Percentiles rank a stretch among this genome's conserved stretches.
Evolutionary conservation across 1,284 basidiomycete species (phyloP).

Genomic region (Ganoderma meredithae): DNA sequence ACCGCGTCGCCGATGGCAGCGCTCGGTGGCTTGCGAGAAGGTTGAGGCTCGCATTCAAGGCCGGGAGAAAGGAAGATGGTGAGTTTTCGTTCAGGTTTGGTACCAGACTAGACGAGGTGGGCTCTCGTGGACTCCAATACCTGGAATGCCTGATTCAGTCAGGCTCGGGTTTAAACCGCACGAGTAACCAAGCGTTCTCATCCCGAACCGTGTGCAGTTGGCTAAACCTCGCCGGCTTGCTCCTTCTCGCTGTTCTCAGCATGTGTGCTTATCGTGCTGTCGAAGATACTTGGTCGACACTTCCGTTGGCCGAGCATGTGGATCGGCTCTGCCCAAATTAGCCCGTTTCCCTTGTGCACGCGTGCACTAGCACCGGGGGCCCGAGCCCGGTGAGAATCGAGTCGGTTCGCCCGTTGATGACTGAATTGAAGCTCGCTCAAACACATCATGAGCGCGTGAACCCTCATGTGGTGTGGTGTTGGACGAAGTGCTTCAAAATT

Average conservation of each 20-base stretch:
- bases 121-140: background rate
- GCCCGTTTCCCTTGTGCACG: background rate
- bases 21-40: background rate
- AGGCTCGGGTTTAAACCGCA: background rate
- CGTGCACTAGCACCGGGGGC: background rate
- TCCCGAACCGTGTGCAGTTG: background rate
- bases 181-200: background rate
- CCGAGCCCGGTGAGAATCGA: constrained; percentile 1
- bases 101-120: too few relatives aligned
- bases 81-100: background rate
- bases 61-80: background rate
- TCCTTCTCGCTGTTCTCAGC: background rate
- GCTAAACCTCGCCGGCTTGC: background rate
- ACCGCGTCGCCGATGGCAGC: constrained; percentile 1
- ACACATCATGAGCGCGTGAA: background rate
- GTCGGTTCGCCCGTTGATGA: background rate
- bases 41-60: background rate
- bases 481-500: background rate
- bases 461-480: background rate
- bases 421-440: background rate
- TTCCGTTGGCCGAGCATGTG: background rate
- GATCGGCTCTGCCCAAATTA: background rate
- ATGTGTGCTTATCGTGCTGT: background rate
- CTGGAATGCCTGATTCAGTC: background rate
- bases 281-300: background rate